These are phyloP conservation scores for Alternaria ventricosa DNA, from an alignment of 2,329 filamentous ascomycete genomes.

Conservation along the genomic window DNA sequence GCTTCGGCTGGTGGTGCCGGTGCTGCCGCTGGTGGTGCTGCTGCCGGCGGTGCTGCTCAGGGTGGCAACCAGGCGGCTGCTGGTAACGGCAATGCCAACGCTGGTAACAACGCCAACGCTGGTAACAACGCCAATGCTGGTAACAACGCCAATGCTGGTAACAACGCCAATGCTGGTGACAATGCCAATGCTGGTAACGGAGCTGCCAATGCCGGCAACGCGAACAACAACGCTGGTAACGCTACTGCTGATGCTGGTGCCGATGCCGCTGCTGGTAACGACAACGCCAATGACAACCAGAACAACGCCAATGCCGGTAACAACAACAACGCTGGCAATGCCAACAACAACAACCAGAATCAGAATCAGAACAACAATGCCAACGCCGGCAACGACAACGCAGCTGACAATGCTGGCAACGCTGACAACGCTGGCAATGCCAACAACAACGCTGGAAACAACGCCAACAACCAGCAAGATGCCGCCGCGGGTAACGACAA, in stretches of 20 bases:
- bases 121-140: neutral
- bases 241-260: slow-evolving; percentile 21
- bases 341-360: neutral
- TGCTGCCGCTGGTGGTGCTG: slow-evolving; percentile 34
- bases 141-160: neutral
- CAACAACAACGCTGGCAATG: neutral
- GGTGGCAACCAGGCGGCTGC: slow-evolving; percentile 26
- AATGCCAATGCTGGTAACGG: slow-evolving; percentile 9
- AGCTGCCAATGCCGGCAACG: slow-evolving; percentile 11
- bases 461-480: neutral
- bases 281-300: slow-evolving; percentile 2
- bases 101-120: neutral
- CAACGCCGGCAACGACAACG: neutral
- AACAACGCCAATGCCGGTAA: slow-evolving; percentile 12
- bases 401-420: neutral
- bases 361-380: neutral
- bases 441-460: slow-evolving; percentile 1
- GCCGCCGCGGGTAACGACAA: neutral
- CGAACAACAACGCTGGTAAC: slow-evolving; percentile 19
- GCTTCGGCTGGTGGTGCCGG: slow-evolving; percentile 46
- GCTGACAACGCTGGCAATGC: neutral
- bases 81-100: neutral
- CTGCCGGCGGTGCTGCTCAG: slow-evolving; percentile 20
- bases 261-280: slow-evolving; percentile 15
- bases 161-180: slow-evolving; percentile 5